These are phyloP conservation scores for Gracilaria domingensis DNA, from an alignment of 23 red algal genomes.

Conservation along the genomic window DNA sequence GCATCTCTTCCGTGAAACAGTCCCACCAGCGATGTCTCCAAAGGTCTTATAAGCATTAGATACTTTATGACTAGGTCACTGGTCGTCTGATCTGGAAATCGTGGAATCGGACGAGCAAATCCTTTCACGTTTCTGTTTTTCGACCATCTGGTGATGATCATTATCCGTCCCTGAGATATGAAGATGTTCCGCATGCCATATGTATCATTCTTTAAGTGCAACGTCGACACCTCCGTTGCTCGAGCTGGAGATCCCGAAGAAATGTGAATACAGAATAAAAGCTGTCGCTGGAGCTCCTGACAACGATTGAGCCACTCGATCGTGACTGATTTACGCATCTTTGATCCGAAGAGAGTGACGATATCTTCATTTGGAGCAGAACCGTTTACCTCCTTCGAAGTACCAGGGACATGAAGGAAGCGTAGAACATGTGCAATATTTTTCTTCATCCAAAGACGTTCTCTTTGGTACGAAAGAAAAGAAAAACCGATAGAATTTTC, in stretches of 20 bases:
- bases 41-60: background rate
- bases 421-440: background rate
- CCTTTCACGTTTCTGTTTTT: background rate
- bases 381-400: background rate
- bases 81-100: slow-evolving; percentile 10
- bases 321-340: background rate
- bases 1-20: background rate
- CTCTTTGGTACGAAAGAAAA: background rate
- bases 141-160: background rate
- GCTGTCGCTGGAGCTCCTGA: background rate
- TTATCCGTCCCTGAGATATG: slow-evolving; percentile 4
- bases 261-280: background rate
- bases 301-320: background rate
- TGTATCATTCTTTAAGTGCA: background rate
- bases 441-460: background rate
- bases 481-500: background rate
- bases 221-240: background rate
- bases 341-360: background rate
- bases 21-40: background rate
- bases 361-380: background rate
- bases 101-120: background rate
- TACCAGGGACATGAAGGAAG: background rate
- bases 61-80: background rate
- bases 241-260: slow-evolving; percentile 16
- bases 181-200: slow-evolving; percentile 11